A percentile compares a stretch with the other conserved stretches of the same genome.
Conservation (phyloP, 2,329 filamentous ascomycete genomes). For the Talaromyces atroroseus region DNA sequence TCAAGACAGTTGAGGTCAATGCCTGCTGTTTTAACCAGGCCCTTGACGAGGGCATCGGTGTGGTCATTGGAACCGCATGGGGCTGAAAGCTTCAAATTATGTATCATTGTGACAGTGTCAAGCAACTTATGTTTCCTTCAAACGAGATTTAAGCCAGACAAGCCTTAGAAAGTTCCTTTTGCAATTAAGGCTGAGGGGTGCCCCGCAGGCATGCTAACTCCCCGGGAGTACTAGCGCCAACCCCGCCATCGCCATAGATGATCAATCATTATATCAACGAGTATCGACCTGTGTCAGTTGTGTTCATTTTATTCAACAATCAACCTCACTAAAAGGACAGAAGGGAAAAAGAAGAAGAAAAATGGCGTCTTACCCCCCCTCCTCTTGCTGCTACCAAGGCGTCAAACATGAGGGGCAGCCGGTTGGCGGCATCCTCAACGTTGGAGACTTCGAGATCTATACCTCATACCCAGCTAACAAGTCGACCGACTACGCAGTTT, state of each 20-base stretch:
- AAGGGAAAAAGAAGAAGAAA: not conserved
- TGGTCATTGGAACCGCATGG: slow-evolving; percentile 25
- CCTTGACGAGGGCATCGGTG: slow-evolving; percentile 21
- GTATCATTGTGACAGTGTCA: not conserved
- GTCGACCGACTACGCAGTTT: slow-evolving; percentile 44
- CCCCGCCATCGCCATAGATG: too few relatives aligned
- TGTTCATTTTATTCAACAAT: too few relatives aligned
- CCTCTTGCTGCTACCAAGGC: slow-evolving; percentile 11
- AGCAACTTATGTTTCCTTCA: too few relatives aligned
- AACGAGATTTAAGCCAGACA: too few relatives aligned
- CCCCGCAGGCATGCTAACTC: too few relatives aligned
- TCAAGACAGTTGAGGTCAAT: slow-evolving; percentile 27
- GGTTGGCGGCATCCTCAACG: slow-evolving; percentile 32
- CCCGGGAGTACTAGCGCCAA: too few relatives aligned
- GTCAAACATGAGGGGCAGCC: slow-evolving; percentile 40
- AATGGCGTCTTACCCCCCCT: slow-evolving; percentile 10
- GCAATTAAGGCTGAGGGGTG: too few relatives aligned
- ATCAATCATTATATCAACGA: too few relatives aligned
- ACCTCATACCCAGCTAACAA: slow-evolving; percentile 44
- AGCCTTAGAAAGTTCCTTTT: too few relatives aligned
- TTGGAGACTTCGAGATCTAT: slow-evolving; percentile 43
- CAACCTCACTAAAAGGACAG: not conserved
- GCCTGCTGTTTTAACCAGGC: slow-evolving; percentile 23
- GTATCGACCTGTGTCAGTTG: too few relatives aligned
- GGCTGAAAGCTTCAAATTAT: slow-evolving; percentile 14